A percentile compares a stretch with the other conserved stretches of the same genome.
Evolutionary conservation across 176 grass and related monocot genomes (phyloP).

Genomic region (Carex kokanica): DNA sequence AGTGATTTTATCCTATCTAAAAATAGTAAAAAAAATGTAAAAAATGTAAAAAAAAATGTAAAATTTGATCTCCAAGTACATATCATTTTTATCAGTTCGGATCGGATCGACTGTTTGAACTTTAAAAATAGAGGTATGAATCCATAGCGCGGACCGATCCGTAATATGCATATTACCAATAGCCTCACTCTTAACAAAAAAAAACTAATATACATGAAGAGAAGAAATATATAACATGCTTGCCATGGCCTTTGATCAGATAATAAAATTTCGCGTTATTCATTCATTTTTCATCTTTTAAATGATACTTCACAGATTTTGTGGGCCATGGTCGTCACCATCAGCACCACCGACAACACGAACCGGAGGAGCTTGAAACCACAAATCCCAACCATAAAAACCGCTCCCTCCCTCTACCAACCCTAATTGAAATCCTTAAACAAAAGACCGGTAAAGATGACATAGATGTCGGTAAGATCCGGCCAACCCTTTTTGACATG

Average conservation of each 20-base stretch:
- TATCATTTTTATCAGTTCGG: no score
- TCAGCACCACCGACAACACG: constrained; percentile 25
- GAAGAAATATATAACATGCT: background rate
- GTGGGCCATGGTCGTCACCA: constrained; percentile 11
- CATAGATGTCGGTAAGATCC: constrained; percentile 85
- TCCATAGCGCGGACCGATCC: no score
- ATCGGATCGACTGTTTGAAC: no score
- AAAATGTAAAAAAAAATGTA: no score
- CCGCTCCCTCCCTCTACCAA: constrained; percentile 62
- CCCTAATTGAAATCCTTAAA: constrained; percentile 83
- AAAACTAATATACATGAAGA: background rate
- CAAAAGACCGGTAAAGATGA: constrained; percentile 89
- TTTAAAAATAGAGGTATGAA: no score
- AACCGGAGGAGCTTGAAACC: constrained; percentile 28
- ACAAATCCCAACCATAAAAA: constrained; percentile 45
- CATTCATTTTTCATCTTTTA: background rate
- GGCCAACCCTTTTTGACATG: constrained; percentile 72
- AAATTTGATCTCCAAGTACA: no score
- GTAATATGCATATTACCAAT: no score
- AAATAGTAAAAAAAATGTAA: no score
- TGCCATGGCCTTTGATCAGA: background rate
- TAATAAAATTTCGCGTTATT: background rate
- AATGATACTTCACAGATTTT: constrained; percentile 18
- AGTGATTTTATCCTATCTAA: no score
- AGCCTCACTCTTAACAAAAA: no score